Percentiles rank a stretch among this genome's conserved stretches.
These are phyloP conservation scores for Sugiyamaella sp. DNA, from an alignment of 1,139 yeast species.

Conservation along the genomic window DNA sequence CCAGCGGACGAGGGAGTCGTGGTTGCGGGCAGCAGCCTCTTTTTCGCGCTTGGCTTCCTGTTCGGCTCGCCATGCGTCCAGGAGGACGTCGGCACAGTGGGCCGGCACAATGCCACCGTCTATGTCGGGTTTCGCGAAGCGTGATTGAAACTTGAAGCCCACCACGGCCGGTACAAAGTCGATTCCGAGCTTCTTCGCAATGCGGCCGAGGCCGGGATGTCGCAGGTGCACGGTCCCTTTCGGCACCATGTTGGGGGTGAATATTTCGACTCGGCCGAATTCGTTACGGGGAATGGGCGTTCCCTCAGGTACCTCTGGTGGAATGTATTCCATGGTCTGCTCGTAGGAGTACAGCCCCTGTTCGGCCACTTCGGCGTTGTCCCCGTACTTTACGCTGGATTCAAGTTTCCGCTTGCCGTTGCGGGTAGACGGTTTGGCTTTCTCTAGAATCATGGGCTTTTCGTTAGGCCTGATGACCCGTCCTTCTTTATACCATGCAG, in stretches of 20 bases:
- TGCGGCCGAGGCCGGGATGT: constrained; percentile 56
- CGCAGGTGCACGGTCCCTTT: constrained; percentile 61
- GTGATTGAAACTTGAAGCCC: constrained; percentile 60
- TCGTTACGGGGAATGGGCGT: constrained; percentile 61
- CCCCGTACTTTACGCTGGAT: constrained; percentile 29
- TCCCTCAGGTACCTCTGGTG: constrained; percentile 57
- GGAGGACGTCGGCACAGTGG: constrained; percentile 61
- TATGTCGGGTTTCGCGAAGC: constrained; percentile 60
- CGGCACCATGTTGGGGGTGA: constrained; percentile 72
- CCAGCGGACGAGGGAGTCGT: constrained; percentile 63
- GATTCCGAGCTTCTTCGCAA: constrained; percentile 61
- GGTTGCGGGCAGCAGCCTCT: constrained; percentile 7
- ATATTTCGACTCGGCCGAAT: constrained; percentile 75
- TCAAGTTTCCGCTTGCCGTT: constrained; percentile 31
- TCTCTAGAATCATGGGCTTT: constrained; percentile 53
- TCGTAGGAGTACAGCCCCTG: constrained; percentile 65
- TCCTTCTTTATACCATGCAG: constrained; percentile 77
- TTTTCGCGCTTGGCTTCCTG: constrained; percentile 49
- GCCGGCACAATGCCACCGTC: constrained; percentile 67
- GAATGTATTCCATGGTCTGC: constrained; percentile 64
- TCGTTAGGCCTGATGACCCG: constrained; percentile 65
- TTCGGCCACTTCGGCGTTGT: constrained; percentile 55
- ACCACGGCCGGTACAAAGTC: constrained; percentile 77
- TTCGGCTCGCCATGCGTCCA: constrained; percentile 50
- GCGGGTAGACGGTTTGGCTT: constrained; percentile 31